A percentile compares a stretch with the other conserved stretches of the same genome.
These are phyloP conservation scores for Pythium aquatile DNA, from an alignment of 352 stramenopile species.

Conservation along the genomic window DNA sequence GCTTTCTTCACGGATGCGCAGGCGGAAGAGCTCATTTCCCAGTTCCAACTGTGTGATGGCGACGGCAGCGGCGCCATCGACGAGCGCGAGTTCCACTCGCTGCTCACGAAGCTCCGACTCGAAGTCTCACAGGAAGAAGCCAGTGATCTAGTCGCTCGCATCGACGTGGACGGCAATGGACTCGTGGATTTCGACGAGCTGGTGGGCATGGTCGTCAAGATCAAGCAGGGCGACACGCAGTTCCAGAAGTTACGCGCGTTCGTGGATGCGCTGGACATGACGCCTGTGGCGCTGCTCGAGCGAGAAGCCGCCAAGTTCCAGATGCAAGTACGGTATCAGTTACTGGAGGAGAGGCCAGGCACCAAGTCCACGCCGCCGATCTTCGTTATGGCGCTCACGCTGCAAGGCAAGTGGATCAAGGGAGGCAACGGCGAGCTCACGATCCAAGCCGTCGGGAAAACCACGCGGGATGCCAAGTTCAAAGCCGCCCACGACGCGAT, in stretches of 20 bases:
- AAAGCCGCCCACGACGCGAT: conserved; percentile 57
- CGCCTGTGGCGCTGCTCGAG: conserved; percentile 57
- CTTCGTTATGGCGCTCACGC: conserved; percentile 49
- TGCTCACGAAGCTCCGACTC: conserved; percentile 52
- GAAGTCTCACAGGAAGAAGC: conserved; percentile 46
- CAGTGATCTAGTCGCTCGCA: conserved; percentile 43
- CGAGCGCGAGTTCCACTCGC: conserved; percentile 55
- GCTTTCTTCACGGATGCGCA: conserved; percentile 44
- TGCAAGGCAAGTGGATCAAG: conserved; percentile 53
- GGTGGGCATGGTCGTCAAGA: conserved; percentile 46
- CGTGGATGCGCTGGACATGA: conserved; percentile 56
- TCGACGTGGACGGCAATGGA: conserved; percentile 61
- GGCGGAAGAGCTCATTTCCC: conserved; percentile 54
- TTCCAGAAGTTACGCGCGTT: conserved; percentile 46
- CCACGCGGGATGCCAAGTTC: conserved; percentile 73
- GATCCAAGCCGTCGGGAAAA: conserved; percentile 46
- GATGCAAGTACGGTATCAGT: conserved; percentile 42
- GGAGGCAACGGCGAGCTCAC: conserved; percentile 31
- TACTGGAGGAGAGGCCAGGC: conserved; percentile 48
- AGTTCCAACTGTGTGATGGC: conserved; percentile 58
- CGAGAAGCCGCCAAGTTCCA: conserved; percentile 64
- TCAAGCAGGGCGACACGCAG: conserved; percentile 52
- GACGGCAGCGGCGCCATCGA: conserved; percentile 64
- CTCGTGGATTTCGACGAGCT: conserved; percentile 65
- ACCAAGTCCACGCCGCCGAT: conserved; percentile 33